phyloP scores from a whole-genome alignment of 169 alveolate genomes.

The Cryptosporidium ubiquitum region DNA sequence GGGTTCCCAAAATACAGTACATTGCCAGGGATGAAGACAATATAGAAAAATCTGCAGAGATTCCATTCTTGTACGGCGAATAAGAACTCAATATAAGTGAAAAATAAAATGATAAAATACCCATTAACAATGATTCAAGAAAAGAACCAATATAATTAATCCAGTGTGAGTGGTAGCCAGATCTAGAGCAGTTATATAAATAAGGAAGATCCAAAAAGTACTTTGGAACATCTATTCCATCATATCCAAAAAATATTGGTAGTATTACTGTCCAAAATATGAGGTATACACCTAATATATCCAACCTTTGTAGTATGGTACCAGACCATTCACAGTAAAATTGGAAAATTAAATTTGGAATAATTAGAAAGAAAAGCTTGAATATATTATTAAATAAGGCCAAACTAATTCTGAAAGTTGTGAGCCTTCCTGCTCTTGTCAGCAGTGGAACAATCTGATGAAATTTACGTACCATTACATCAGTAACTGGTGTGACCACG shows the following conservation, averaged over 20 bases:
- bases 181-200: slow-evolving; percentile 30
- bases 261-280: slow-evolving; percentile 21
- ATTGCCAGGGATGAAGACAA: slow-evolving; percentile 22
- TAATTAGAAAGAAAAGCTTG: slow-evolving; percentile 1
- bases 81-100: background rate
- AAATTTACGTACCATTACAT: slow-evolving; percentile 17
- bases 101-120: slow-evolving; percentile 19
- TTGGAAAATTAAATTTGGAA: slow-evolving; percentile 40
- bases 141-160: background rate
- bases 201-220: slow-evolving; percentile 44
- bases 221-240: slow-evolving; percentile 49
- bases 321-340: slow-evolving; percentile 66
- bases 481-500: slow-evolving; percentile 29
- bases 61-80: slow-evolving; percentile 19
- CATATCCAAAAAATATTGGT: slow-evolving; percentile 16
- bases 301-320: background rate
- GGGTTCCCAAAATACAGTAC: slow-evolving; percentile 27
- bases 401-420: slow-evolving; percentile 12
- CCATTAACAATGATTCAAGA: slow-evolving; percentile 1
- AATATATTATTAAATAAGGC: slow-evolving; percentile 4
- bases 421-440: slow-evolving; percentile 61
- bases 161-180: slow-evolving; percentile 44
- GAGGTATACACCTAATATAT: background rate
- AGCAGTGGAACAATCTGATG: slow-evolving; percentile 49
- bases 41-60: slow-evolving; percentile 11